A percentile compares a stretch with the other conserved stretches of the same genome.
phyloP scores from a whole-genome alignment of 1,139 yeast species.

The Diutina rugosa region DNA sequence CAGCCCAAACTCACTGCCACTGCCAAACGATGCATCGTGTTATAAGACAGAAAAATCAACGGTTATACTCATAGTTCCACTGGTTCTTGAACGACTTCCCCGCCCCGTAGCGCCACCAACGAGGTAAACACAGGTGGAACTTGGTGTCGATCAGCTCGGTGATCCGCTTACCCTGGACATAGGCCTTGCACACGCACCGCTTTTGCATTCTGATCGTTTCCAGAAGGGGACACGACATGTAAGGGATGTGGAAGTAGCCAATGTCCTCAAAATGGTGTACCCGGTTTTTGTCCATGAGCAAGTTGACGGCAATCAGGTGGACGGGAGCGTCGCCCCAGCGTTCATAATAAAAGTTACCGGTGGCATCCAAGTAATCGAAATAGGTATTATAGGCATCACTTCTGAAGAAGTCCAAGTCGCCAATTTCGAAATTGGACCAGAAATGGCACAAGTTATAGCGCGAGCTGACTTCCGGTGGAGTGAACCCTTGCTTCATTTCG shows the following conservation, averaged over 20 bases:
- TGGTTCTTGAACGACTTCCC: slow-evolving; percentile 39
- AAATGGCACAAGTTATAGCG: slow-evolving; percentile 86
- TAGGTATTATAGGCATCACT: slow-evolving; percentile 55
- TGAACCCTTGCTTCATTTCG: slow-evolving; percentile 9
- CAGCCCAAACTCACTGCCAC: background rate
- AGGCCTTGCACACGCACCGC: slow-evolving; percentile 56
- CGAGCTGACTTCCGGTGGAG: slow-evolving; percentile 12
- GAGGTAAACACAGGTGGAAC: slow-evolving; percentile 59
- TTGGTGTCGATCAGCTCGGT: slow-evolving; percentile 38
- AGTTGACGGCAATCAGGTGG: slow-evolving; percentile 63
- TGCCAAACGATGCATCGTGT: background rate
- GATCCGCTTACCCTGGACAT: slow-evolving; percentile 25
- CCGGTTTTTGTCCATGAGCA: slow-evolving; percentile 53
- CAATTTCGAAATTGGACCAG: slow-evolving; percentile 93
- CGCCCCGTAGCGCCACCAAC: slow-evolving; percentile 76
- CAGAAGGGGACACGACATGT: slow-evolving; percentile 65
- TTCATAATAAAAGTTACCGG: slow-evolving; percentile 84
- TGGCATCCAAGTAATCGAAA: slow-evolving; percentile 53
- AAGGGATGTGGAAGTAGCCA: slow-evolving; percentile 81
- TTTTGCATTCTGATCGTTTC: slow-evolving; percentile 35
- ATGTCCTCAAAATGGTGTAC: slow-evolving; percentile 86
- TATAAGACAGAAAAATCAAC: background rate
- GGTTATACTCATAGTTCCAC: slow-evolving; percentile 6
- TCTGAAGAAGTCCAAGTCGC: slow-evolving; percentile 66
- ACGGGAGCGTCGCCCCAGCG: slow-evolving; percentile 99